Evolutionary conservation across 257 asterid genomes (phyloP), one percentile per base, ranked within the genome.

Genomic region (Oldenlandia corymbosa): DNA sequence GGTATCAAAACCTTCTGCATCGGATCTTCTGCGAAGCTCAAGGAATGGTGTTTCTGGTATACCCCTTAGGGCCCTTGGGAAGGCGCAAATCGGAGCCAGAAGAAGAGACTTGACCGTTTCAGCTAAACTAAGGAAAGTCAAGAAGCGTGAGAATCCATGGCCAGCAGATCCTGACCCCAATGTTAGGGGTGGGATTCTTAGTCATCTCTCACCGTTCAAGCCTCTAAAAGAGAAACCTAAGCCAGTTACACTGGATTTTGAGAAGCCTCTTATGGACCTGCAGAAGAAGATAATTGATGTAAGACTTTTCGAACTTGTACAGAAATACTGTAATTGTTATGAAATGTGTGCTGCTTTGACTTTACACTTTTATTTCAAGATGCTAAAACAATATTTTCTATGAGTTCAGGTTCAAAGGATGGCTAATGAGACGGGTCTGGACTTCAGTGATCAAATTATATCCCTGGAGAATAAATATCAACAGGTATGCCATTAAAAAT

Each of bases 341-440:
- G 47, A 54, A 26, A 42, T 20, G 65, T 66, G 42, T 69, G 64
- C 30, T 21, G 34, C 45, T 18, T 3, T 28, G 34, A 5, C 10
- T 42, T n/a, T 39, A 12, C n/a, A 43, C 27, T 23, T 34, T 65
- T 49, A 39, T 36, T 7, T 42, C 55, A n/a, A n/a, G n/a, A n/a
- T 69, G 39, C 49, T 58, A 69, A 32, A 65, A 49, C 48, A 58
- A 37, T 41, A 21, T 36, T 70, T 64, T 66, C 54, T 64, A 27
- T 60, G 41, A 51, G 54, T 71, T 67, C 78, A 89, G 97, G 95
- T 89, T 64, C 91, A 87, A 77, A 89, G 73, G 83, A 89, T 82
- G 97, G 95, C 95, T 66, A 85, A 85, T 66, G 97, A 85, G 75
- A 85, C 99, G 60, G 99, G 97, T 48, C 79, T 84, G 69, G 96